Base-by-base conservation (phyloP, 331 rosid species). In the Pyracantha coccinea region DNA sequence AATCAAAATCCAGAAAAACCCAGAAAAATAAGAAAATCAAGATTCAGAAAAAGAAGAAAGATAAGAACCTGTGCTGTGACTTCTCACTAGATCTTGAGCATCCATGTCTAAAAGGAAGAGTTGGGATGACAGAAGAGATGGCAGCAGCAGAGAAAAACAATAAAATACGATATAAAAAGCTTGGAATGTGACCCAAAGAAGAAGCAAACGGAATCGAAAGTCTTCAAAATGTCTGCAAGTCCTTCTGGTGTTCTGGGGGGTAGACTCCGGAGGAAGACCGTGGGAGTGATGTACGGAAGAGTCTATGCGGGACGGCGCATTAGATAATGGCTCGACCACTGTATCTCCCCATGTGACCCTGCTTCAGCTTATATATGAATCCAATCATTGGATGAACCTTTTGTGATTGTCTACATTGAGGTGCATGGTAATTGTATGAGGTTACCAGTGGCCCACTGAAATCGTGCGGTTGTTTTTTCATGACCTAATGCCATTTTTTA, bases 41-140 rank as follows among this genome's bases (percentile, higher is more conserved):
- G 66, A 50, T 21, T 63, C 60, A 6, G 47, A 76, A 24, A 45
- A 38, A 25, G 12, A 44, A 52, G 10, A 74, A 61, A 32, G 1
- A 19, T 4, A n/a, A 63, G 41, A 63, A 65, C 80, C 96, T 78
- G 85, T 76, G 60, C 73, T 74, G 69, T 72, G 83, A 69, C 79
- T 55, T 82, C 53, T 78, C 44, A 73, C 73, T 25, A 84, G 98
- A 86, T 84, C 93, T 82, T 83, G 86, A 77, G 50, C 61, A 20
- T 82, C 86, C 86, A 82, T 82, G 24, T 73, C 68, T 2, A 6
- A 15, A 57, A 20, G 13, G 8, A 55, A 6, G 62, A 5, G 24
- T 45, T 53, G 57, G 16, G 50, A 19, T 20, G 19, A 63, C 23
- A 4, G n/a, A 60, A 60, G 65, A 62, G 67, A 15, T 47, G 35